These are phyloP conservation scores for Fusarium stilboides DNA, from an alignment of 2,329 filamentous ascomycete species.

Conservation along the genomic window DNA sequence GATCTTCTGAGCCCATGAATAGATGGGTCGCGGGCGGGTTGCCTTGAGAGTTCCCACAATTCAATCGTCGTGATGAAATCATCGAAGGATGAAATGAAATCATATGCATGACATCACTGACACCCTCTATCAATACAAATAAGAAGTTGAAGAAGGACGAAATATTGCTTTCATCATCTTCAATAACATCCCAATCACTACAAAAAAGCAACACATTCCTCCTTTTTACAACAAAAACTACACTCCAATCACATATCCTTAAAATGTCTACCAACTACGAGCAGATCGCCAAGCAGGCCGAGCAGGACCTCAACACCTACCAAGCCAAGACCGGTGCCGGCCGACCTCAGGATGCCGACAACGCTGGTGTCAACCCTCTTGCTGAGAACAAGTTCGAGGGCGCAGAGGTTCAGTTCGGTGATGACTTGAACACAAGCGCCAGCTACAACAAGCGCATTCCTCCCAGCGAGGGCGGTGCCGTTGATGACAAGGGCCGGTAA, in stretches of 20 bases:
- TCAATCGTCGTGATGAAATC: conserved; percentile 45
- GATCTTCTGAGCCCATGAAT: conserved; percentile 2
- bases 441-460: conserved; percentile 64
- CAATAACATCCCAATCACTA: not conserved
- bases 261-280: conserved; percentile 57
- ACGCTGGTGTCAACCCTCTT: conserved; percentile 60
- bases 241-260: not conserved
- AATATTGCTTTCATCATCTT: not conserved
- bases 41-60: conserved; percentile 40
- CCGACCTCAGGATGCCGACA: conserved; percentile 57
- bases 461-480: conserved; percentile 60
- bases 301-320: conserved; percentile 65
- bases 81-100: conserved; percentile 46
- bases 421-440: conserved; percentile 62
- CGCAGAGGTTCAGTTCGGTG: conserved; percentile 54
- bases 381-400: conserved; percentile 61
- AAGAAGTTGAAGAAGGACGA: not conserved
- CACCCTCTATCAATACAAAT: conserved; percentile 33
- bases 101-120: conserved; percentile 46
- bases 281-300: conserved; percentile 62
- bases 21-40: conserved; percentile 8
- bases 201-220: conserved; percentile 2
- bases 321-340: conserved; percentile 63
- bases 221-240: not conserved
- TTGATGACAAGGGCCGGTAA: conserved; percentile 63